Conservation (phyloP, 1,284 basidiomycete genomes). For the Fistulina hepatica region DNA sequence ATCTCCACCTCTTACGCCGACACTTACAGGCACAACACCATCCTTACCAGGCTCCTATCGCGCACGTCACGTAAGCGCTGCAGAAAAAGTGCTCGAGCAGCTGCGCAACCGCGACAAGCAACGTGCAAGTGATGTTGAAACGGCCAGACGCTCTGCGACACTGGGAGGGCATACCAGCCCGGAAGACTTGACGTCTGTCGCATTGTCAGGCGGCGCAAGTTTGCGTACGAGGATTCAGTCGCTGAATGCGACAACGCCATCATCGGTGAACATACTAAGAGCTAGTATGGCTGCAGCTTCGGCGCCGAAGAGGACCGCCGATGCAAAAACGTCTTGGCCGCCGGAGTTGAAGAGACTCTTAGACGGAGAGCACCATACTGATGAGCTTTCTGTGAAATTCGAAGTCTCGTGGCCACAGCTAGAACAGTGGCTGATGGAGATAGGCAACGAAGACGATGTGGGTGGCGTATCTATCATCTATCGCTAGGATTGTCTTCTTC, state of each 20-base stretch:
- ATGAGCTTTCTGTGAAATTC: slow-evolving; percentile 79
- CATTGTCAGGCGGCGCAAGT: slow-evolving; percentile 9
- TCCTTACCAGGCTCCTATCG: slow-evolving; percentile 23
- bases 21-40: slow-evolving; percentile 10
- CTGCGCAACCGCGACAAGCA: slow-evolving; percentile 39
- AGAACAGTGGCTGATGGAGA: slow-evolving; percentile 60
- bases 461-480: slow-evolving; percentile 36
- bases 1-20: slow-evolving; percentile 15
- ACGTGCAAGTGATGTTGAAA: slow-evolving; percentile 20
- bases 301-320: slow-evolving; percentile 34
- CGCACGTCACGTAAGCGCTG: slow-evolving; percentile 40
- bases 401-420: slow-evolving; percentile 78
- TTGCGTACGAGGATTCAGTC: slow-evolving; percentile 30
- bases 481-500: slow-evolving; percentile 20
- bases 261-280: slow-evolving; percentile 8
- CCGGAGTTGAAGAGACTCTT: slow-evolving; percentile 52
- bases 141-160: slow-evolving; percentile 21
- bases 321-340: slow-evolving; percentile 33
- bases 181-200: slow-evolving; percentile 8
- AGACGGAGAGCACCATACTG: slow-evolving; percentile 85
- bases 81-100: slow-evolving; percentile 48
- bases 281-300: slow-evolving; percentile 20
- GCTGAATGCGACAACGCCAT: slow-evolving; percentile 13
- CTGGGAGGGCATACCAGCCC: neutral
- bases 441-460: slow-evolving; percentile 29